Conservation (phyloP, 2,329 filamentous ascomycete genomes). For the Colletotrichum musae region DNA sequence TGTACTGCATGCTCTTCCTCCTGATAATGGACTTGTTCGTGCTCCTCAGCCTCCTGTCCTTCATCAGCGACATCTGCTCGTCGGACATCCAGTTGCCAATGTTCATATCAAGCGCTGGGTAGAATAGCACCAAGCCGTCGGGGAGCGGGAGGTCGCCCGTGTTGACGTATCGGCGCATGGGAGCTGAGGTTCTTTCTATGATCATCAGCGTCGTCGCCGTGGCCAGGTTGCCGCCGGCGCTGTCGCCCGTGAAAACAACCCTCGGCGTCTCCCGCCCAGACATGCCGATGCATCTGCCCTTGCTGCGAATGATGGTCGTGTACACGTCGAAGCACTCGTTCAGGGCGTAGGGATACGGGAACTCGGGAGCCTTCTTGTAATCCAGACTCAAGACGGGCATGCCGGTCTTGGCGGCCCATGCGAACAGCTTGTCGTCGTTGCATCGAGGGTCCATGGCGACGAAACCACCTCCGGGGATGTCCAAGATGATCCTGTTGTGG, state of each 20-base stretch:
- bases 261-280: constrained; percentile 55
- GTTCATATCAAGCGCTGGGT: constrained; percentile 95
- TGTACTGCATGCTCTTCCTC: constrained; percentile 91
- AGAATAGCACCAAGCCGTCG: constrained; percentile 86
- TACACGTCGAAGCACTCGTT: constrained; percentile 67
- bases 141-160: constrained; percentile 78
- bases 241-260: constrained; percentile 63
- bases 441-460: constrained; percentile 97
- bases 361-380: constrained; percentile 74
- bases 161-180: constrained; percentile 68
- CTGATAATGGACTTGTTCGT: constrained; percentile 85
- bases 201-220: constrained; percentile 89
- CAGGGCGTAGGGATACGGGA: constrained; percentile 63
- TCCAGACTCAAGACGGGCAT: constrained; percentile 93
- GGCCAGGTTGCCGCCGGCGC: constrained; percentile 64
- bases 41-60: constrained; percentile 82
- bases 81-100: constrained; percentile 99
- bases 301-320: constrained; percentile 54
- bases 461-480: constrained; percentile 94
- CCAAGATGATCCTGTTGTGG: constrained; percentile 84
- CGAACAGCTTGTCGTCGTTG: constrained; percentile 93
- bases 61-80: constrained; percentile 95
- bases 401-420: constrained; percentile 91
- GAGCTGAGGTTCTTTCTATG: constrained; percentile 74
- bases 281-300: constrained; percentile 60